phyloP scores from a whole-genome alignment of 2,329 filamentous ascomycete species.

The Ophiocordyceps australis region DNA sequence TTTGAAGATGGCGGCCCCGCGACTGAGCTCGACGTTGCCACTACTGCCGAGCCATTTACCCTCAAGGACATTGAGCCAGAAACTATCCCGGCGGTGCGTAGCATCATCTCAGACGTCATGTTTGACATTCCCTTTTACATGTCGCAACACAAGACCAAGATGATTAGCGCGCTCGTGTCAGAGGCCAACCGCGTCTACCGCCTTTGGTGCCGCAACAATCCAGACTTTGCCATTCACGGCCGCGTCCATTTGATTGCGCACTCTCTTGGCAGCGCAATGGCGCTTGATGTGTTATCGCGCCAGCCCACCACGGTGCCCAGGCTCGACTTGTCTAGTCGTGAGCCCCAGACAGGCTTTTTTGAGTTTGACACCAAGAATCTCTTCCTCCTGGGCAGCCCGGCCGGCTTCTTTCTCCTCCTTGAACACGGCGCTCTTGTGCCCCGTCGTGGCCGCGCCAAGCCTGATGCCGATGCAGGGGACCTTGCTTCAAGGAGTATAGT shows the following conservation, averaged over 20 bases:
- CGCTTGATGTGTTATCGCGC: constrained; percentile 73
- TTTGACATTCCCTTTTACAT: constrained; percentile 96
- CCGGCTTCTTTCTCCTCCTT: constrained; percentile 80
- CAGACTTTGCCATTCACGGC: constrained; percentile 62
- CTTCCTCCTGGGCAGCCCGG: constrained; percentile 79
- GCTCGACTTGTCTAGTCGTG: constrained; percentile 20
- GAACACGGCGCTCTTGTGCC: constrained; percentile 58
- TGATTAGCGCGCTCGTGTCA: constrained; percentile 73
- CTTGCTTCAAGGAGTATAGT: constrained; percentile 39
- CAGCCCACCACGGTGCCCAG: constrained; percentile 59
- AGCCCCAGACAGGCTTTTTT: constrained; percentile 42
- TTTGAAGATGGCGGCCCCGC: constrained; percentile 63
- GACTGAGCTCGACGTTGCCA: constrained; percentile 30
- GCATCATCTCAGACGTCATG: constrained; percentile 94
- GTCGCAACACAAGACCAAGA: constrained; percentile 87
- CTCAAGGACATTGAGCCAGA: constrained; percentile 84
- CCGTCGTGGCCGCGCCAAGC: constrained; percentile 57
- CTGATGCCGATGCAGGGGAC: constrained; percentile 50
- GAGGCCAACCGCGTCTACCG: constrained; percentile 95
- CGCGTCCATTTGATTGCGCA: constrained; percentile 87
- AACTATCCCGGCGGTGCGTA: constrained; percentile 80
- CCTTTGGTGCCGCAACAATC: constrained; percentile 88
- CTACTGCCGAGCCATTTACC: constrained; percentile 37
- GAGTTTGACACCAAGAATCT: constrained; percentile 85
- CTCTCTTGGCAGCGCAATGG: constrained; percentile 88